Base-by-base conservation (phyloP, 1,139 yeast genomes). In the Taphrina flavorubra region DNA sequence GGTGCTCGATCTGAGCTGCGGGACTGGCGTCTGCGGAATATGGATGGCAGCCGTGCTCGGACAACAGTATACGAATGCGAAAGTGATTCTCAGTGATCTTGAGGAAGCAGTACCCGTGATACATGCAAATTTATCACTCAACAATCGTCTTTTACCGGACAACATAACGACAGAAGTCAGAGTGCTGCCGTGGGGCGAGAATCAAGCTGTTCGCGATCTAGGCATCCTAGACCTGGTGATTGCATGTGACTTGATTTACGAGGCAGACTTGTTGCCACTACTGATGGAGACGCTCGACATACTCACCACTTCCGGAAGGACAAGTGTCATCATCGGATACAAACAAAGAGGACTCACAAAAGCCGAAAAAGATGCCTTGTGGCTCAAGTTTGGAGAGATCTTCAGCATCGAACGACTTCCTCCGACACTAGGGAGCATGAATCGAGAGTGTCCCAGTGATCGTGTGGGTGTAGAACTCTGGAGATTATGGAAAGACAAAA, bases 211-310 rank as follows among this genome's bases (percentile, higher is more conserved):
- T 4, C 59, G 47, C 7, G 49, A 31, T 13, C 7, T 25, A 7
- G 16, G 47, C 25, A n/a, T 14, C 8, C 20, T 65, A 14, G 72
- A 71, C 57, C 49, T 70, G 7, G 64, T 71, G 18, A 49, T 71
- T 25, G 73, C 73, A 8, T 71, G 73, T 51, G 73, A 71, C 57
- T 62, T 71, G 51, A 69, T 71, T 34, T 71, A 71, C 58, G 73
- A 71, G 40, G 61, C 66, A 56, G 72, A 71, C 51, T 63, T 56
- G 39, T 47, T 70, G 18, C 51, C 55, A 16, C 44, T 39, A n/a
- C 69, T 71, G 31, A 34, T 71, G 18, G 36, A 31, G 39, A 68
- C 72, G 11, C 47, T 71, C 37, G 64, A 56, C 16, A 53, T 13
- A 13, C 40, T 71, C 7, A 55, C 69, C 14, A 61, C 62, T 20